phyloP scores from a whole-genome alignment of 208 protist genomes.

The Leishmania aethiopica region DNA sequence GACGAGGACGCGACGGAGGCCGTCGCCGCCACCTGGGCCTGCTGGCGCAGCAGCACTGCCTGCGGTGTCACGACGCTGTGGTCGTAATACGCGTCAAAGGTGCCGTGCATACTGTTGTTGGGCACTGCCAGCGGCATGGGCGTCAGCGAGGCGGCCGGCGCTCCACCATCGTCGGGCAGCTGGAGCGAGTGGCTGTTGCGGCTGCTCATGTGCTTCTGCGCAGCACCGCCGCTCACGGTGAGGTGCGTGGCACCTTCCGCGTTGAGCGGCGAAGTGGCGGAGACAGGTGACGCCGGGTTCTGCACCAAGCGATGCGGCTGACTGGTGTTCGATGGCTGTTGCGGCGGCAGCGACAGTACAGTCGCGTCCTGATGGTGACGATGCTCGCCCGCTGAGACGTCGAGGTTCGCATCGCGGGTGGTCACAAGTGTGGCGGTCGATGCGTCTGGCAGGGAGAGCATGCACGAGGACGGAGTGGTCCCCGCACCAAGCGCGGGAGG shows the following conservation, averaged over 20 bases:
- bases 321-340: neutral
- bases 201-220: neutral
- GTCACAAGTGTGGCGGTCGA: neutral
- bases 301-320: neutral
- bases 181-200: too few species aligned
- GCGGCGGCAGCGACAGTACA: neutral
- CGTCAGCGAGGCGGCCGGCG: conserved; percentile 8
- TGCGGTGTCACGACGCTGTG: conserved; percentile 40
- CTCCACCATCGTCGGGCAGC: neutral
- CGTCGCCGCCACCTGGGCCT: conserved; percentile 19
- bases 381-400: neutral
- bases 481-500: neutral
- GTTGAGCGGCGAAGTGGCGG: neutral
- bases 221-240: neutral
- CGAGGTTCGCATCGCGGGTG: neutral
- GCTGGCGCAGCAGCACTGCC: conserved; percentile 43
- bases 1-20: conserved; percentile 9
- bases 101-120: conserved; percentile 60
- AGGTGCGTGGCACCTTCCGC: neutral
- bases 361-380: neutral
- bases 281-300: neutral
- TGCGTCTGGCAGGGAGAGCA: neutral
- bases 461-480: neutral
- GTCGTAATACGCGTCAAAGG: conserved; percentile 49
- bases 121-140: conserved; percentile 16